A percentile compares a stretch with the other conserved stretches of the same genome.
Conservation (phyloP, 2,329 filamentous ascomycete genomes). For the Clonostachys rhizophaga region DNA sequence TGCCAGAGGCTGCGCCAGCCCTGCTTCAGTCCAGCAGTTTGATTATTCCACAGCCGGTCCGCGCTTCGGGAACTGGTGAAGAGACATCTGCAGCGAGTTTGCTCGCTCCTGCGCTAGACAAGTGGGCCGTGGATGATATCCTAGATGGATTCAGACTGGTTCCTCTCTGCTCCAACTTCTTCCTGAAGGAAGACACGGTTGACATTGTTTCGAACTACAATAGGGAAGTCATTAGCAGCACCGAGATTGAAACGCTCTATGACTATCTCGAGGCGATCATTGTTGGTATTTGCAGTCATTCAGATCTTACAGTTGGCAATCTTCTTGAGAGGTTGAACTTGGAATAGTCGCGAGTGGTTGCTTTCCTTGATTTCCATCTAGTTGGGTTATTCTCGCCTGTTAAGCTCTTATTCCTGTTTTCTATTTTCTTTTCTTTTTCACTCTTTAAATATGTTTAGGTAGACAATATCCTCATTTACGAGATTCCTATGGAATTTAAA, state of each 20-base stretch:
- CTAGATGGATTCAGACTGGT: slow-evolving; percentile 13
- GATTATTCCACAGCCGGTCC: not conserved
- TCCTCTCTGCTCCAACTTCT: not conserved
- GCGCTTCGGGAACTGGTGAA: not conserved
- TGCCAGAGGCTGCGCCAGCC: not conserved
- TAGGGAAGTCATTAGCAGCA: not conserved
- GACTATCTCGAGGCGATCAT: not conserved
- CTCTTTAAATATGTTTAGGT: too few species aligned
- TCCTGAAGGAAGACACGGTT: not conserved
- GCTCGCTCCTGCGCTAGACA: not conserved
- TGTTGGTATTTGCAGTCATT: not conserved
- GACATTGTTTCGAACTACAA: slow-evolving; percentile 1
- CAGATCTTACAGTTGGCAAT: not conserved
- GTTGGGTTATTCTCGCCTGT: too few species aligned
- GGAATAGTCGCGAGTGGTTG: too few species aligned
- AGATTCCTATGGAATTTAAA: too few species aligned
- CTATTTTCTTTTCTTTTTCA: too few species aligned
- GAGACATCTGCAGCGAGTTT: too few species aligned
- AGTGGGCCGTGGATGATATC: slow-evolving; percentile 22
- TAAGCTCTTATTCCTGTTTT: too few species aligned
- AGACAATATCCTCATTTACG: too few species aligned
- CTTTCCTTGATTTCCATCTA: too few species aligned
- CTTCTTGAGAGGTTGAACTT: too few species aligned
- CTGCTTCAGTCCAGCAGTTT: not conserved
- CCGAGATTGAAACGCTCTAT: not conserved